Evolutionary conservation across 495 filamentous ascomycete species (phyloP).

Genomic region (Hypoxylon intermedium): DNA sequence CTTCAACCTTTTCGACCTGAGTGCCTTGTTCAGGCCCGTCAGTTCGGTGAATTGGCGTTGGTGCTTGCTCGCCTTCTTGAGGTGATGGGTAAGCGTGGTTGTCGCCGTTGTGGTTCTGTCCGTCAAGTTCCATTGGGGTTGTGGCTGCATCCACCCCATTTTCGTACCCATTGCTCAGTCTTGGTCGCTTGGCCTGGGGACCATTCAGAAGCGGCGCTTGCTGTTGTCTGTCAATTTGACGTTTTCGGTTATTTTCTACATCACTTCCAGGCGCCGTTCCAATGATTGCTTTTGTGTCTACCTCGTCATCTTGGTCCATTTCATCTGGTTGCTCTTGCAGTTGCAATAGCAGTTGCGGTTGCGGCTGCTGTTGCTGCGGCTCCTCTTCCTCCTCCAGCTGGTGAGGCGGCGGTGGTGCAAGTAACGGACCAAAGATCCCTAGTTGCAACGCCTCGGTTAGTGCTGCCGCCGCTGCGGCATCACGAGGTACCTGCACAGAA

Average conservation of each 20-base stretch:
- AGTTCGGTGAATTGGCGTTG: constrained; percentile 63
- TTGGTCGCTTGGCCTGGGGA: constrained; percentile 60
- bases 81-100: constrained; percentile 64
- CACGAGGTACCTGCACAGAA: constrained; percentile 53
- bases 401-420: constrained; percentile 43
- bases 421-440: constrained; percentile 59
- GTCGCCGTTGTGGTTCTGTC: constrained; percentile 50
- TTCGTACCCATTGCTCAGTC: constrained; percentile 67
- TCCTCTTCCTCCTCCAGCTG: constrained; percentile 44
- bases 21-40: constrained; percentile 74
- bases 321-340: constrained; percentile 23
- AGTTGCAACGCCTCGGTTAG: constrained; percentile 51
- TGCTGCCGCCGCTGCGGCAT: constrained; percentile 51
- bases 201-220: constrained; percentile 53
- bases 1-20: constrained; percentile 70
- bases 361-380: constrained; percentile 16
- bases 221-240: constrained; percentile 55
- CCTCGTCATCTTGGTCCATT: constrained; percentile 48
- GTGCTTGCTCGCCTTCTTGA: constrained; percentile 60
- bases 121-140: constrained; percentile 66
- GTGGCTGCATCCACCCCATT: constrained; percentile 66
- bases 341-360: too few species aligned
- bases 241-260: constrained; percentile 59
- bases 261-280: constrained; percentile 40
- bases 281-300: constrained; percentile 36